These are phyloP conservation scores for Sergeia podlipaevii DNA, from an alignment of 208 protist genomes.

Conservation along the genomic window DNA sequence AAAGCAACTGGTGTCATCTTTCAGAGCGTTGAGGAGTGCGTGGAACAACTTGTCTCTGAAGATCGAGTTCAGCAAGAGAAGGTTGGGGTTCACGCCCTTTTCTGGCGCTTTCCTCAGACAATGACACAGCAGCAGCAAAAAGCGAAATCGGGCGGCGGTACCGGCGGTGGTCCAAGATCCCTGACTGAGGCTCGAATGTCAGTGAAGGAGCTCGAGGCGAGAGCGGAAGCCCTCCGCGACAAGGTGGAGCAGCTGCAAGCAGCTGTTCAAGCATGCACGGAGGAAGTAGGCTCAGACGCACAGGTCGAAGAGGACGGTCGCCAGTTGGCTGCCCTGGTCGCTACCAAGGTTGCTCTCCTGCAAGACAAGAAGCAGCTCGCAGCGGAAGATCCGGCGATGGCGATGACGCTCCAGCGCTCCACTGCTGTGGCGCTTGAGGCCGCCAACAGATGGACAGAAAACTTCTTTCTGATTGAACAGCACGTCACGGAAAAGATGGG, in stretches of 20 bases:
- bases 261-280: neutral
- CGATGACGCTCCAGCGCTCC: conserved; percentile 18
- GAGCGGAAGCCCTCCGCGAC: neutral
- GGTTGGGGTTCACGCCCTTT: conserved; percentile 72
- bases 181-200: no score
- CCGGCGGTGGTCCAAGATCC: conserved; percentile 4
- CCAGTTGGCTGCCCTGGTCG: no score
- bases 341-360: no score
- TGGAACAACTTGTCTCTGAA: conserved; percentile 76
- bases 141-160: conserved; percentile 6
- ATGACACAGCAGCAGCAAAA: conserved; percentile 14
- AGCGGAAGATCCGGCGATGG: conserved; percentile 24
- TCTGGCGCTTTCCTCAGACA: conserved; percentile 74
- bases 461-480: conserved; percentile 64
- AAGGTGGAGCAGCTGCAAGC: neutral
- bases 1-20: conserved; percentile 75
- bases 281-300: conserved; percentile 7
- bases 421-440: conserved; percentile 35
- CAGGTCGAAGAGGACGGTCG: conserved; percentile 10
- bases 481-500: conserved; percentile 32
- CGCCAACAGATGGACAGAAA: conserved; percentile 84
- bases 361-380: conserved; percentile 14
- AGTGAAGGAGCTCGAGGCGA: no score
- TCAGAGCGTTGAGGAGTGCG: conserved; percentile 78
- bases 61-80: conserved; percentile 58